These are phyloP conservation scores for Salix dunnii DNA, from an alignment of 345 rosid genomes.

Conservation along the genomic window DNA sequence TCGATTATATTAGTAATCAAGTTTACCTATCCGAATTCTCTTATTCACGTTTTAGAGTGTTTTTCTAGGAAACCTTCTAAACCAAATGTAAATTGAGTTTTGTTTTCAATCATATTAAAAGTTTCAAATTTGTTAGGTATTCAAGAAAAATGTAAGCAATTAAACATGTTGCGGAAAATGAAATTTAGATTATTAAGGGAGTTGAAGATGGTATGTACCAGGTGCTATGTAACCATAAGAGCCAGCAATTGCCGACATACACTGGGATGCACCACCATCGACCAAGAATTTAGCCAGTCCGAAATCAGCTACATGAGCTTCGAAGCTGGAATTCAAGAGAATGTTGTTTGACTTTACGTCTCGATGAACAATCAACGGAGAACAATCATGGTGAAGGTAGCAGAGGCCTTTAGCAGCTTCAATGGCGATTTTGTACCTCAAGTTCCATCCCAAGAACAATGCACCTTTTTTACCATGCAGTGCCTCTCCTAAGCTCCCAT, in stretches of 20 bases:
- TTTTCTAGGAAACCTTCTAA: too few relatives aligned
- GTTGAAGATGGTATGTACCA: slow-evolving; percentile 40
- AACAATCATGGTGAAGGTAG: slow-evolving; percentile 93
- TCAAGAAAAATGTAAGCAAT: background rate
- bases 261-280: slow-evolving; percentile 76
- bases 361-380: slow-evolving; percentile 79
- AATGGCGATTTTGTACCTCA: slow-evolving; percentile 72
- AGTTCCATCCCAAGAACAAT: slow-evolving; percentile 54
- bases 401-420: slow-evolving; percentile 93
- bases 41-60: too few relatives aligned
- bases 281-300: slow-evolving; percentile 85
- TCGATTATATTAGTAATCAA: too few relatives aligned
- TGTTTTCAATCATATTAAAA: too few relatives aligned
- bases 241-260: slow-evolving; percentile 96
- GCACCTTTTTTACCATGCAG: slow-evolving; percentile 77
- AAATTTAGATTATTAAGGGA: background rate
- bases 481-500: slow-evolving; percentile 91
- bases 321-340: slow-evolving; percentile 70
- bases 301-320: slow-evolving; percentile 97
- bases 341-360: slow-evolving; percentile 96
- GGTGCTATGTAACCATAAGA: slow-evolving; percentile 98
- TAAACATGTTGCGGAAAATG: background rate
- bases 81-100: too few relatives aligned
- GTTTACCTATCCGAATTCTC: too few relatives aligned
- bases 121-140: too few relatives aligned